A percentile compares a stretch with the other conserved stretches of the same genome.
These are phyloP conservation scores for Strobilomyces confusus DNA, from an alignment of 768 basidiomycete species.

Conservation along the genomic window DNA sequence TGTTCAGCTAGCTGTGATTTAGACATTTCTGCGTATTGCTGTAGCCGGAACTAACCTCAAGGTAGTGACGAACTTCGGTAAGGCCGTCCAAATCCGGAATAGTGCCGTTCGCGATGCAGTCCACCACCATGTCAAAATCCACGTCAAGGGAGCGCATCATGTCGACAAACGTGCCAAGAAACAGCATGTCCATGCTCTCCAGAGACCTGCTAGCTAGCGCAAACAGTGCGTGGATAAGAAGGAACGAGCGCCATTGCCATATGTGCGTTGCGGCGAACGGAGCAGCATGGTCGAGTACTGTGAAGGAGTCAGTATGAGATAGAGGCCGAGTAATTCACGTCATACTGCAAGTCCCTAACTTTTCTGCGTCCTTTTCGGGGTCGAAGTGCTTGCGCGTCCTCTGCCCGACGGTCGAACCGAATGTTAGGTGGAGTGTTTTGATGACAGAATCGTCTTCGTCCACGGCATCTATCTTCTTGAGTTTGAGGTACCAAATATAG, in stretches of 20 bases:
- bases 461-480: not conserved
- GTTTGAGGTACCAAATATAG: not conserved
- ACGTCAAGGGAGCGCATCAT: not conserved
- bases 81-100: not conserved
- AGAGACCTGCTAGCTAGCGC: constrained; percentile 2
- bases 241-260: constrained; percentile 13
- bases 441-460: not conserved
- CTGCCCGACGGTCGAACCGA: not conserved
- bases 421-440: not conserved
- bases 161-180: not conserved
- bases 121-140: not conserved
- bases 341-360: constrained; percentile 9
- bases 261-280: constrained; percentile 2
- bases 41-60: not conserved
- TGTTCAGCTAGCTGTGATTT: not conserved
- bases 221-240: constrained; percentile 11
- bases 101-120: not conserved
- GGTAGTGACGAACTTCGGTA: constrained; percentile 1
- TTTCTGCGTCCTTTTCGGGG: constrained; percentile 1
- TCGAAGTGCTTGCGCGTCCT: not conserved
- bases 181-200: not conserved
- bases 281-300: not conserved
- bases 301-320: not conserved
- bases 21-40: not conserved
- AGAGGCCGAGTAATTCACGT: not conserved